Conservation (phyloP, 1,139 yeast genomes). For the Taphrina populina region DNA sequence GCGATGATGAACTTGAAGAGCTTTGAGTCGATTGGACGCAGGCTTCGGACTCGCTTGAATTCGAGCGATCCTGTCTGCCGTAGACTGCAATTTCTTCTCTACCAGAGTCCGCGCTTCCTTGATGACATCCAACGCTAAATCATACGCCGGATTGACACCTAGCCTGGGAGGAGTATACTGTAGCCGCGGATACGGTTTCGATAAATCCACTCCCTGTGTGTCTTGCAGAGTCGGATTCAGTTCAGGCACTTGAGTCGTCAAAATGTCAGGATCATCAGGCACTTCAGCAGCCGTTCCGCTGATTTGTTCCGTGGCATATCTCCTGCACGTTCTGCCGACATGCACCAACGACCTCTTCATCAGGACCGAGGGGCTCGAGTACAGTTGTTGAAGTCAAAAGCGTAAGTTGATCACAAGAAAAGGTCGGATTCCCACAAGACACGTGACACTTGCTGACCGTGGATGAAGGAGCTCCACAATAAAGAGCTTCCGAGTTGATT, state of each 20-base stretch:
- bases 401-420: no score
- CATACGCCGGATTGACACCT: constrained; percentile 38
- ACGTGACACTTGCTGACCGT: no score
- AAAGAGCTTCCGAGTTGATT: no score
- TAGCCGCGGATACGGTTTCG: constrained; percentile 24
- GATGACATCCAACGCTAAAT: constrained; percentile 37
- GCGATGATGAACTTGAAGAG: constrained; percentile 25
- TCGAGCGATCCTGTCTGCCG: constrained; percentile 24
- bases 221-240: neutral
- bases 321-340: constrained; percentile 7
- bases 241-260: constrained; percentile 22
- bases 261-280: constrained; percentile 29
- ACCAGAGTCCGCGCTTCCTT: constrained; percentile 35
- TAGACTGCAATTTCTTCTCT: constrained; percentile 27
- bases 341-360: constrained; percentile 11
- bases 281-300: constrained; percentile 17
- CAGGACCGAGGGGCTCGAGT: neutral
- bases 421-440: no score
- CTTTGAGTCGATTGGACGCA: constrained; percentile 7
- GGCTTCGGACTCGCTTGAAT: constrained; percentile 5
- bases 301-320: constrained; percentile 2
- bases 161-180: constrained; percentile 34
- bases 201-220: neutral
- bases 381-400: no score
- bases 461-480: no score